Evolutionary conservation across 352 stramenopile species (phyloP).

Genomic region (Pythium coloratum): DNA sequence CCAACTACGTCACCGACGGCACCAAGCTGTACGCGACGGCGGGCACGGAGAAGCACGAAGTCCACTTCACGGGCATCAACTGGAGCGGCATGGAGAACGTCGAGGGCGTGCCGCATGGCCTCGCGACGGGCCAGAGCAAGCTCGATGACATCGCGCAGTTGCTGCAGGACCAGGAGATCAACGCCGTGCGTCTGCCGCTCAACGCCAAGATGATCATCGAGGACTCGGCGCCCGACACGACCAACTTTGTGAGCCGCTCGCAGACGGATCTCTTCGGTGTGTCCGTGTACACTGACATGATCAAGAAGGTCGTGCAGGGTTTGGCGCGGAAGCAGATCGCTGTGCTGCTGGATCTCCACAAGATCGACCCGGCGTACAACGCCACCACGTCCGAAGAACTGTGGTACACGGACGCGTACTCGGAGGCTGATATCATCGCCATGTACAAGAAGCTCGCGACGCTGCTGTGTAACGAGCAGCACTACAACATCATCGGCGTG

Average conservation of each 20-base stretch:
- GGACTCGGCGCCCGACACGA: slow-evolving; percentile 61
- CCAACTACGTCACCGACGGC: slow-evolving; percentile 61
- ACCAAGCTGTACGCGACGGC: slow-evolving; percentile 69
- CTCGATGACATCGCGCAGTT: slow-evolving; percentile 63
- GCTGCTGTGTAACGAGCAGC: slow-evolving; percentile 65
- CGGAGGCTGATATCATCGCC: slow-evolving; percentile 52
- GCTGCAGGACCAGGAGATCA: slow-evolving; percentile 68
- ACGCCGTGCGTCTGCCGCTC: slow-evolving; percentile 73
- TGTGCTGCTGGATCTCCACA: slow-evolving; percentile 83
- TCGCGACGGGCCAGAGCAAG: slow-evolving; percentile 65
- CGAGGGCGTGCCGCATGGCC: slow-evolving; percentile 73
- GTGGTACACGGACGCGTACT: slow-evolving; percentile 68
- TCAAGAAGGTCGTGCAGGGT: slow-evolving; percentile 81
- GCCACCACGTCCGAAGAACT: slow-evolving; percentile 70
- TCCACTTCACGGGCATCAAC: slow-evolving; percentile 86
- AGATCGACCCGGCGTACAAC: slow-evolving; percentile 76
- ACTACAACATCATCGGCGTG: slow-evolving; percentile 86
- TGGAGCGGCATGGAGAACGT: slow-evolving; percentile 87
- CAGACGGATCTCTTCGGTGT: slow-evolving; percentile 65
- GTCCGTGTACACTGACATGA: slow-evolving; percentile 79
- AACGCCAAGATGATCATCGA: slow-evolving; percentile 85
- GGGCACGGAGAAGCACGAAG: slow-evolving; percentile 51
- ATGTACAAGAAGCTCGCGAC: slow-evolving; percentile 73
- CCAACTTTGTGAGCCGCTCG: slow-evolving; percentile 60
- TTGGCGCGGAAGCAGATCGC: slow-evolving; percentile 80